phyloP scores from a whole-genome alignment of 352 stramenopile species.

The Albugo candida region DNA sequence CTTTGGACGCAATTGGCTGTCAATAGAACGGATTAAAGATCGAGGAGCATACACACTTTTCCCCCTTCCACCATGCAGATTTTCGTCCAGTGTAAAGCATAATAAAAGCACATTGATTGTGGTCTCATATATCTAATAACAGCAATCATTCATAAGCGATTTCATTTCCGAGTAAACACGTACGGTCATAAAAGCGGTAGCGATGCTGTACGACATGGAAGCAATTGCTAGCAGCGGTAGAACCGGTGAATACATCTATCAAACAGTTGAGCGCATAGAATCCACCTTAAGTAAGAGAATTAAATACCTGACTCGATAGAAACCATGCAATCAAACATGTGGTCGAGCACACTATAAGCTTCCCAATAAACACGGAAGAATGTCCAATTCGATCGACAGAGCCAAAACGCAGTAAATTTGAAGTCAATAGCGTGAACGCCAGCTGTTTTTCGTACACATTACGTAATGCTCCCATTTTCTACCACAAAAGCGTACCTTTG shows the following conservation, averaged over 20 bases:
- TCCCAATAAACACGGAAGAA: constrained; percentile 46
- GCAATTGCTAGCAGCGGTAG: constrained; percentile 41
- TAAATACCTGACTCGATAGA: constrained; percentile 14
- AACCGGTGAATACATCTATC: constrained; percentile 30
- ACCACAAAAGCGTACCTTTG: constrained; percentile 21
- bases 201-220: constrained; percentile 59
- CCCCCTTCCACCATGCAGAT: constrained; percentile 54
- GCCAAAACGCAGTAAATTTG: constrained; percentile 41
- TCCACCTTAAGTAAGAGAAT: neutral
- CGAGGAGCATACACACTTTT: constrained; percentile 41
- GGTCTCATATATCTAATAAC: constrained; percentile 59
- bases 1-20: constrained; percentile 66
- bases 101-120: constrained; percentile 72
- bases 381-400: constrained; percentile 44
- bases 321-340: constrained; percentile 53
- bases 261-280: constrained; percentile 1
- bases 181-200: constrained; percentile 66
- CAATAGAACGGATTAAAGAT: constrained; percentile 46
- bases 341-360: constrained; percentile 51
- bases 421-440: constrained; percentile 45
- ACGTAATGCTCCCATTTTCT: neutral
- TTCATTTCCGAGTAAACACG: constrained; percentile 2
- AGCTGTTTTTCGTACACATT: constrained; percentile 12
- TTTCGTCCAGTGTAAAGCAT: constrained; percentile 73
- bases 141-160: neutral